These are phyloP conservation scores for Canariomyces notabilis DNA, from an alignment of 2,329 filamentous ascomycete genomes.

Conservation along the genomic window DNA sequence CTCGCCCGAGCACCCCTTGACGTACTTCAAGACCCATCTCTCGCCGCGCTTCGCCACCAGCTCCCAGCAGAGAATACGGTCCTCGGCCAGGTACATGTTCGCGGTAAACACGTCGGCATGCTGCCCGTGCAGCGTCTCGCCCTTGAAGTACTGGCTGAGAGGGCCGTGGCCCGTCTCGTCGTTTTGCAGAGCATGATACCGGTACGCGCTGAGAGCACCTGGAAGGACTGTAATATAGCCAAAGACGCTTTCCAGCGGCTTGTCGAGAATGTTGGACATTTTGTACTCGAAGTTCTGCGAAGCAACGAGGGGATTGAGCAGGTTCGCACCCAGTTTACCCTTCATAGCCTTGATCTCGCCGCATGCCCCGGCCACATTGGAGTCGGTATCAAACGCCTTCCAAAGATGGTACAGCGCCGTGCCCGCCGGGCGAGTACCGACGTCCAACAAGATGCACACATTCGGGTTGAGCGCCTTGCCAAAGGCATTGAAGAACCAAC, in stretches of 20 bases:
- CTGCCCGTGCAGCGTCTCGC: constrained; percentile 91
- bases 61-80: constrained; percentile 90
- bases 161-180: constrained; percentile 94
- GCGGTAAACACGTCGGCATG: constrained; percentile 96
- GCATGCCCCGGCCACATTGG: constrained; percentile 92
- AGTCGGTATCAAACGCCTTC: constrained; percentile 98
- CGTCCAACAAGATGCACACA: constrained; percentile 92
- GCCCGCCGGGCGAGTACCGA: constrained; percentile 83
- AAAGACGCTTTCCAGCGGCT: constrained; percentile 93
- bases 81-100: constrained; percentile 90
- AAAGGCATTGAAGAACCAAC: constrained; percentile 99
- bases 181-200: constrained; percentile 94
- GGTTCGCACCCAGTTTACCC: constrained; percentile 72
- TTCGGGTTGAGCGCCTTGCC: constrained; percentile 89
- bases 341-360: constrained; percentile 98
- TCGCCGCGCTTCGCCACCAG: constrained; percentile 91
- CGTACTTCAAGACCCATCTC: constrained; percentile 96
- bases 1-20: constrained; percentile 92
- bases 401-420: constrained; percentile 96
- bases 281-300: constrained; percentile 99
- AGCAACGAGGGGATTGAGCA: constrained; percentile 90
- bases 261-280: constrained; percentile 98
- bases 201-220: constrained; percentile 89
- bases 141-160: constrained; percentile 97
- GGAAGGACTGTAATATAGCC: constrained; percentile 97